Evolutionary conservation across 1,284 basidiomycete species (phyloP).

Genomic region (Ustilago shanxiensis): DNA sequence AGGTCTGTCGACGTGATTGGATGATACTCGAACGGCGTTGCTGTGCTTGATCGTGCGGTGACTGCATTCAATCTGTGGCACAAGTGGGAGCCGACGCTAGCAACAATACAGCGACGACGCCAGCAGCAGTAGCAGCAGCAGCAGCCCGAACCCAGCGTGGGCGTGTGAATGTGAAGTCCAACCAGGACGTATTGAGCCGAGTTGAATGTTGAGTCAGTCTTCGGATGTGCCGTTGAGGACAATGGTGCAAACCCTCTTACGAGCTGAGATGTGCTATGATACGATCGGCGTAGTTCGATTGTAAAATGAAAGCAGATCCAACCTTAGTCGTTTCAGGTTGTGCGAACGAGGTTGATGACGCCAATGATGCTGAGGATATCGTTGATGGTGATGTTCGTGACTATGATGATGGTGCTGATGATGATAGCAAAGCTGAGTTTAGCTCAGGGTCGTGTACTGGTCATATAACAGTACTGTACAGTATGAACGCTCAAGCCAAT

Average conservation of each 20-base stretch:
- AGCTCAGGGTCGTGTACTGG: background rate
- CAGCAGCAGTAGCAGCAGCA: no score
- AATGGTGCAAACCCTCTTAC: background rate
- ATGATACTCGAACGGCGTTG: conserved; percentile 25
- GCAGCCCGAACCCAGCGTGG: background rate
- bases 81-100: conserved; percentile 17
- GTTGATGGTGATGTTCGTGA: background rate
- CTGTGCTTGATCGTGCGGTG: conserved; percentile 14
- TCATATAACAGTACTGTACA: no score
- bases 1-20: conserved; percentile 21
- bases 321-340: background rate
- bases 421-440: conserved; percentile 12
- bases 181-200: background rate
- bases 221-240: background rate
- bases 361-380: no score
- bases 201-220: background rate
- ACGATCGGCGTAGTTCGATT: background rate
- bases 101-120: conserved; percentile 23
- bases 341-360: background rate
- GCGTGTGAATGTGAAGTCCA: background rate
- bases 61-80: conserved; percentile 42
- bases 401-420: background rate
- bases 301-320: background rate
- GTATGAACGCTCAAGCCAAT: conserved; percentile 8
- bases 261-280: background rate